A percentile compares a stretch with the other conserved stretches of the same genome.
Evolutionary conservation across 768 basidiomycete species (phyloP).

Genomic region (Leccinum uliginosum): DNA sequence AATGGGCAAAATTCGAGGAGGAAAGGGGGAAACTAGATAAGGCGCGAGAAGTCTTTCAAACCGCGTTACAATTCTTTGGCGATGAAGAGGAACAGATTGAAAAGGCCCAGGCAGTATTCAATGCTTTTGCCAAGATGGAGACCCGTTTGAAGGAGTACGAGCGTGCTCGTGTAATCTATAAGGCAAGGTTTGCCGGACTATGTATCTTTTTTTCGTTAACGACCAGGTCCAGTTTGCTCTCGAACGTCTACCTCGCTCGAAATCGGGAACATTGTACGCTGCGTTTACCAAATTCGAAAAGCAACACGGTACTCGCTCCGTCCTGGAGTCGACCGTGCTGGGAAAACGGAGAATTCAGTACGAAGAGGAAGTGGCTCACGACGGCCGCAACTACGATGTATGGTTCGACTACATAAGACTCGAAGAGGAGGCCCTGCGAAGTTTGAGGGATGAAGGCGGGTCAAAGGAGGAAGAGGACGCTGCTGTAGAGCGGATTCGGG

Average conservation of each 20-base stretch:
- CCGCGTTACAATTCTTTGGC: slow-evolving; percentile 84
- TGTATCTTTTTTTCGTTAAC: background rate
- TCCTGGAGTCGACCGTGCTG: slow-evolving; percentile 89
- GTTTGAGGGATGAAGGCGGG: slow-evolving; percentile 70
- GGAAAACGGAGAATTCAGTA: slow-evolving; percentile 99
- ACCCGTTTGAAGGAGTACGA: slow-evolving; percentile 94
- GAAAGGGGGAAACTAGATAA: slow-evolving; percentile 62
- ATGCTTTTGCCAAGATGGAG: slow-evolving; percentile 96
- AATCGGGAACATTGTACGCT: slow-evolving; percentile 83
- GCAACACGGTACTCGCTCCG: slow-evolving; percentile 85
- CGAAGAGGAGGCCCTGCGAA: slow-evolving; percentile 82
- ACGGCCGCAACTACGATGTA: slow-evolving; percentile 92
- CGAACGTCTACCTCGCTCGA: slow-evolving; percentile 85
- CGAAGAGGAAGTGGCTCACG: slow-evolving; percentile 90
- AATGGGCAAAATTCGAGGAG: slow-evolving; percentile 87
- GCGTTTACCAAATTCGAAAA: slow-evolving; percentile 98
- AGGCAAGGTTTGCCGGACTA: slow-evolving; percentile 45
- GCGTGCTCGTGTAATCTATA: slow-evolving; percentile 94
- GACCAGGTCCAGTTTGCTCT: slow-evolving; percentile 74
- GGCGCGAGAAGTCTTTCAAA: slow-evolving; percentile 85
- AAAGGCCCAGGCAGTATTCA: slow-evolving; percentile 88
- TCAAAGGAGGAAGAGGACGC: slow-evolving; percentile 66
- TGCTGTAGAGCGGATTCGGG: slow-evolving; percentile 67
- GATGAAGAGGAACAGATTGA: slow-evolving; percentile 86
- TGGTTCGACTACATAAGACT: slow-evolving; percentile 97